phyloP scores from a whole-genome alignment of 176 grass and related monocot species.

The Zoysia pacifica region DNA sequence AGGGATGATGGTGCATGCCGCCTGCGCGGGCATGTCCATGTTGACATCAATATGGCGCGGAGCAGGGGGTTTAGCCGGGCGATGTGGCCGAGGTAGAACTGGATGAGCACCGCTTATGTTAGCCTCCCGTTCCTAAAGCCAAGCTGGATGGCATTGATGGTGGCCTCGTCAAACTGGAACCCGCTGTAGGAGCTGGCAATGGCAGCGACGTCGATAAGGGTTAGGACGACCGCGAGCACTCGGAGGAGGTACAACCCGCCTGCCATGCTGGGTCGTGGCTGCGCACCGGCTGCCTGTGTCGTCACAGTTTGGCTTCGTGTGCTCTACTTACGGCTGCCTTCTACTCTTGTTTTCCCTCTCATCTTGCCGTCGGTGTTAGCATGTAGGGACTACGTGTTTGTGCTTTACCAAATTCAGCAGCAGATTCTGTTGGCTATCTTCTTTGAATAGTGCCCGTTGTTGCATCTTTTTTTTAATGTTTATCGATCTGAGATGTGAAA shows the following conservation, averaged over 20 bases:
- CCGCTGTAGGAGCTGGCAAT: neutral
- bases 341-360: neutral
- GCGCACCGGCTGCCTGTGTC: too few species aligned
- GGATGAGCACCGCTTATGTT: conserved; percentile 47
- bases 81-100: conserved; percentile 59
- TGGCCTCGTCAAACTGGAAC: conserved; percentile 65
- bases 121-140: conserved; percentile 56
- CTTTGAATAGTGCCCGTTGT: too few species aligned
- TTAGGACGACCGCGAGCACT: neutral
- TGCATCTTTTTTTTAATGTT: too few species aligned
- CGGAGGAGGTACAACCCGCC: neutral
- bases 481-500: too few species aligned
- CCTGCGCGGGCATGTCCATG: conserved; percentile 48
- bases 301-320: too few species aligned
- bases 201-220: neutral
- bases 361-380: neutral
- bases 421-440: too few species aligned
- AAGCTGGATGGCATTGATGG: conserved; percentile 53
- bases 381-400: neutral
- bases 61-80: conserved; percentile 44
- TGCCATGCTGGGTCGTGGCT: neutral
- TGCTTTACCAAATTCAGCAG: too few species aligned
- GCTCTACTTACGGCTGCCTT: neutral
- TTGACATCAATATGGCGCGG: conserved; percentile 75
- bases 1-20: conserved; percentile 24